Evolutionary conservation across 306 rosid species (phyloP).

Genomic region (Cucumis cinereus): DNA sequence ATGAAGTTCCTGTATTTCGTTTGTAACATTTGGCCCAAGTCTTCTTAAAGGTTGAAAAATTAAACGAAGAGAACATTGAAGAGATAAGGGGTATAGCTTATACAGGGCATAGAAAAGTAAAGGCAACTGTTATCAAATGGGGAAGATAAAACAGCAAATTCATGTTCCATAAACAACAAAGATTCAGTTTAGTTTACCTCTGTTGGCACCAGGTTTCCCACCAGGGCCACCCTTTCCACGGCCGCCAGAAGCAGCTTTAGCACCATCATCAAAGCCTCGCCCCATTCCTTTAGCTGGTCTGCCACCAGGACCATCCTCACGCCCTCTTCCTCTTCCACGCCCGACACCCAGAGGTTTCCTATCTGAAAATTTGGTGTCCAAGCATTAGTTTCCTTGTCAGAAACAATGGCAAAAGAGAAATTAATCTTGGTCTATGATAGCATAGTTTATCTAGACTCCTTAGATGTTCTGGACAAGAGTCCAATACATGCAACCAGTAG

Average conservation of each 20-base stretch:
- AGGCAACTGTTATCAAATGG: not conserved
- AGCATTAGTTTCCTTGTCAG: not conserved
- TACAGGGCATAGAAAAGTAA: not conserved
- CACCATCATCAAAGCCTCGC: slow-evolving; percentile 79
- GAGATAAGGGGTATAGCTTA: not conserved
- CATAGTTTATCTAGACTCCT: not conserved
- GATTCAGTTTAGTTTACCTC: slow-evolving; percentile 39
- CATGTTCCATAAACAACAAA: not conserved
- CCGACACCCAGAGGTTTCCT: slow-evolving; percentile 98
- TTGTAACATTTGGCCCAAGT: not conserved
- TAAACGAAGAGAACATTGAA: not conserved
- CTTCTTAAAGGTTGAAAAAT: not conserved
- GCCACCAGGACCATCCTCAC: slow-evolving; percentile 77
- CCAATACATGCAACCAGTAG: not conserved
- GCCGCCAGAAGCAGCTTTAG: slow-evolving; percentile 75
- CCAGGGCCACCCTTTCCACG: slow-evolving; percentile 86
- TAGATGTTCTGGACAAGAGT: not conserved
- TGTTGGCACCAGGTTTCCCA: slow-evolving; percentile 61
- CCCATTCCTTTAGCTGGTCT: slow-evolving; percentile 78
- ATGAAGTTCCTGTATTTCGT: not conserved
- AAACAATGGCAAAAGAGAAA: not conserved
- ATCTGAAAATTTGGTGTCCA: slow-evolving; percentile 20
- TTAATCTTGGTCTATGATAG: not conserved
- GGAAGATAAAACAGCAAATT: not conserved
- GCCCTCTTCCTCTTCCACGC: slow-evolving; percentile 95